Evolutionary conservation across 2,329 filamentous ascomycete species (phyloP).

Genomic region (Arachnomyces sp.): DNA sequence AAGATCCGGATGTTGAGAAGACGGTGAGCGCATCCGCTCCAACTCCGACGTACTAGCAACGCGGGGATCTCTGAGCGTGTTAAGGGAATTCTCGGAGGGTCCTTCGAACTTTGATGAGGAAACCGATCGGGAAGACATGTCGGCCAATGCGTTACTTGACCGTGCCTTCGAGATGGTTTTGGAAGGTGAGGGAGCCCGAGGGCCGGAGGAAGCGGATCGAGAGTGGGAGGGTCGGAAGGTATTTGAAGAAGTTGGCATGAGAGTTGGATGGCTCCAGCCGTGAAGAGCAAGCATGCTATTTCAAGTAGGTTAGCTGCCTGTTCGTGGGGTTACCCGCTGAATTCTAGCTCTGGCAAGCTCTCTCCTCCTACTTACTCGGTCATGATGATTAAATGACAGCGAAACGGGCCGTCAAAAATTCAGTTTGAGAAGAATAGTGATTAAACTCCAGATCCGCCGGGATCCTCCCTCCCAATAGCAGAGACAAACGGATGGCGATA

Average conservation of each 20-base stretch:
- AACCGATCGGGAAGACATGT: constrained; percentile 23
- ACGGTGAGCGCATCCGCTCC: constrained; percentile 26
- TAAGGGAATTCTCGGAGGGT: constrained; percentile 34
- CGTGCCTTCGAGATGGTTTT: constrained; percentile 36
- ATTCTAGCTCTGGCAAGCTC: constrained; percentile 2
- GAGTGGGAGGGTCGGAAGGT: constrained; percentile 28
- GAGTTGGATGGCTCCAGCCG: constrained; percentile 25
- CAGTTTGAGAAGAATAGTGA: no score
- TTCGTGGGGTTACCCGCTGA: constrained; percentile 10
- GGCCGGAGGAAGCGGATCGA: constrained; percentile 30
- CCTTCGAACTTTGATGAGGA: constrained; percentile 22
- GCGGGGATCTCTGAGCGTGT: constrained; percentile 39
- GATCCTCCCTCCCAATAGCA: no score
- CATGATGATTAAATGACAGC: constrained; percentile 22
- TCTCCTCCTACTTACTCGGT: constrained; percentile 28
- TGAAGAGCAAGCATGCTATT: constrained; percentile 32
- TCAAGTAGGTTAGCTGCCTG: constrained; percentile 1
- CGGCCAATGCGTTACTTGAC: constrained; percentile 35
- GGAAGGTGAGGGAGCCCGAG: constrained; percentile 26
- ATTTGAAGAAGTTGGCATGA: constrained; percentile 31
- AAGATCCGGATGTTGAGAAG: constrained; percentile 48
- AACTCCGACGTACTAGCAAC: constrained; percentile 28
- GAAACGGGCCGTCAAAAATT: no score
- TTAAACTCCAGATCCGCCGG: no score
- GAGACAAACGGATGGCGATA: no score